These are phyloP conservation scores for Ilyonectria sp. DNA, from an alignment of 2,329 filamentous ascomycete species.

Conservation along the genomic window DNA sequence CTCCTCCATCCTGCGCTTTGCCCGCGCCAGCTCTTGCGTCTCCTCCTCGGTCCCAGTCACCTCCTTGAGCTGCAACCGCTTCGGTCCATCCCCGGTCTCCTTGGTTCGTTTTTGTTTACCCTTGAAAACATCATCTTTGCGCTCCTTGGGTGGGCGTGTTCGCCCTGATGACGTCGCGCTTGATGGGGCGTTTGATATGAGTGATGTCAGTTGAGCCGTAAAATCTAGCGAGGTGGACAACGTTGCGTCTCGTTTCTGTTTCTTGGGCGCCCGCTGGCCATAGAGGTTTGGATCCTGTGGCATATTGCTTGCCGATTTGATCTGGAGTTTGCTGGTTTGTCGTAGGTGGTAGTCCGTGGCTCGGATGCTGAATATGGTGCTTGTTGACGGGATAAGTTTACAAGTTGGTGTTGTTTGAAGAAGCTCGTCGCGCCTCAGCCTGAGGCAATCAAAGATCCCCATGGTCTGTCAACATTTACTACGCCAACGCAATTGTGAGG, in stretches of 20 bases:
- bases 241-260: constrained; percentile 77
- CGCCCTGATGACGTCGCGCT: constrained; percentile 59
- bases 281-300: constrained; percentile 81
- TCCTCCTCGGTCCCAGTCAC: constrained; percentile 72
- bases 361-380: background rate
- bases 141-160: constrained; percentile 62
- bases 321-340: constrained; percentile 9
- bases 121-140: constrained; percentile 64
- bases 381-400: constrained; percentile 13
- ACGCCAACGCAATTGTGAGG: background rate
- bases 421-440: constrained; percentile 29
- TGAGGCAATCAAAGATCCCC: constrained; percentile 43
- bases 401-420: constrained; percentile 14
- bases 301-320: constrained; percentile 56
- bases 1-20: constrained; percentile 87
- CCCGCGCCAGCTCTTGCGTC: constrained; percentile 78
- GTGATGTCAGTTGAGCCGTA: constrained; percentile 86
- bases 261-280: constrained; percentile 80
- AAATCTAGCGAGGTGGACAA: constrained; percentile 86
- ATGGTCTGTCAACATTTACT: background rate
- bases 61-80: constrained; percentile 67
- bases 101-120: constrained; percentile 46
- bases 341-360: constrained; percentile 4
- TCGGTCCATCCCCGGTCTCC: constrained; percentile 64
- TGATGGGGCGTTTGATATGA: constrained; percentile 74